phyloP scores from a whole-genome alignment of 1,139 yeast species.

The Tardiomyces blankii region DNA sequence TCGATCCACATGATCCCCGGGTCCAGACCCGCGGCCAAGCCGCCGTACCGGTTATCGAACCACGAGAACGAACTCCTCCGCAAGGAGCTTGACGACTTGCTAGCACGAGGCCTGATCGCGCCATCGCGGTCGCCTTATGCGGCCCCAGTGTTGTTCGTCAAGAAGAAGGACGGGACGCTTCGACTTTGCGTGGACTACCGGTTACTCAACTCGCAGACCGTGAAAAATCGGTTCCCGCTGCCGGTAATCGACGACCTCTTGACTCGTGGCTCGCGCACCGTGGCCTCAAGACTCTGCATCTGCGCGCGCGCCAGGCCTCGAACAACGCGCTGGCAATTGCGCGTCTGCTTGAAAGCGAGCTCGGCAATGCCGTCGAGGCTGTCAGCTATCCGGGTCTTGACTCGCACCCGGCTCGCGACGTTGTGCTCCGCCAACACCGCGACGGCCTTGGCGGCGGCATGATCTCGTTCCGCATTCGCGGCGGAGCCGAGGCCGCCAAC shows the following conservation, averaged over 20 bases:
- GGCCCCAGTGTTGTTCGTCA: conserved; percentile 5
- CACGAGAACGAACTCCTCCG: no score
- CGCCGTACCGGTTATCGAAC: no score
- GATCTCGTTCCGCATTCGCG: conserved; percentile 78
- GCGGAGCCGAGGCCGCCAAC: conserved; percentile 71
- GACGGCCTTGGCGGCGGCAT: conserved; percentile 86
- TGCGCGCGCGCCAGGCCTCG: conserved; percentile 66
- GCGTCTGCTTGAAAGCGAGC: conserved; percentile 38
- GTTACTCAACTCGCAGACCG: conserved; percentile 14
- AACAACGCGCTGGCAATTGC: conserved; percentile 62
- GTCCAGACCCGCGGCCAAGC: no score
- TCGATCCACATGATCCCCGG: no score
- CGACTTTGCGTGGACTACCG: conserved; percentile 19
- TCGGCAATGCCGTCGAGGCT: conserved; percentile 33
- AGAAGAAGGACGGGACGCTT: conserved; percentile 10
- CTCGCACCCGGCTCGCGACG: conserved; percentile 50
- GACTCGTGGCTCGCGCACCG: conserved; percentile 92
- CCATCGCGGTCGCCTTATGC: conserved; percentile 2
- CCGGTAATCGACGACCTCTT: conserved; percentile 29
- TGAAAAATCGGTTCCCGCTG: conserved; percentile 15
- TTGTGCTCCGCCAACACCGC: conserved; percentile 68
- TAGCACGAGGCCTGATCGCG: no score
- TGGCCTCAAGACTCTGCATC: conserved; percentile 79
- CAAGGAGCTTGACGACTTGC: no score
- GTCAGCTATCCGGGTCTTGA: conserved; percentile 80